Evolutionary conservation across 2,329 filamentous ascomycete genomes (phyloP), one percentile per base, ranked within the genome.

Genomic region (Endocalyx cinctus): DNA sequence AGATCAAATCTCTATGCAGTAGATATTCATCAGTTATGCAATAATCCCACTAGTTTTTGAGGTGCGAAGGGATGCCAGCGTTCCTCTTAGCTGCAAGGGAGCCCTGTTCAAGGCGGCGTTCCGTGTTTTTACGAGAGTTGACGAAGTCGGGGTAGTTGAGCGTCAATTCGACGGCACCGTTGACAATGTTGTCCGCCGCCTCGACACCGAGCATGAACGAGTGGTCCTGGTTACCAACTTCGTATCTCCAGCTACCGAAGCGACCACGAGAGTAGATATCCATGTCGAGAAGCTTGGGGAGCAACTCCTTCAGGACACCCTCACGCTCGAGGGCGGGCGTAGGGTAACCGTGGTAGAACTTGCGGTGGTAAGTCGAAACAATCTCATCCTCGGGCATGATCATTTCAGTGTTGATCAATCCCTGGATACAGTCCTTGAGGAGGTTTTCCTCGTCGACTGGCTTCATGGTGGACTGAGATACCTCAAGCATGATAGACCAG

Each of bases 401-500:
- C 87, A 98, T 94, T 48, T 94, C 84, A 13, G 92, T 98, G 78
- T 96, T 97, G 74, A 98, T 77, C 31, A 97, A 83, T 56, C 92
- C 92, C 69, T 94, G 85, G 61, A 98, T 97, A 55, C 79, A 92
- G 57, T 98, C 89, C 63, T 77, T 78, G 54, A 98, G 74, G 43
- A 98, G 67, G 62, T 83, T 95, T 52, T 80, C 79, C 52, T 84
- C 71, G 64, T 97, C 81, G 19, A 97, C 89, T 25, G 88, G 87
- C 78, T 98, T 98, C 82, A 94, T 79, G 56, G 77, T 79, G 19
- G 90, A 97, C 68, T 98, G 87, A 19, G 92, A 97, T 41, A 98
- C 84, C 68, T 98, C 92, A 51, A 98, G 71, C 92, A 98, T 98
- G 73, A 98, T 94, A 45, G 90, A 97, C 92, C 92, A 98, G 80